Base-by-base conservation (phyloP, 2,329 filamentous ascomycete genomes). In the Colletotrichum viniferum region DNA sequence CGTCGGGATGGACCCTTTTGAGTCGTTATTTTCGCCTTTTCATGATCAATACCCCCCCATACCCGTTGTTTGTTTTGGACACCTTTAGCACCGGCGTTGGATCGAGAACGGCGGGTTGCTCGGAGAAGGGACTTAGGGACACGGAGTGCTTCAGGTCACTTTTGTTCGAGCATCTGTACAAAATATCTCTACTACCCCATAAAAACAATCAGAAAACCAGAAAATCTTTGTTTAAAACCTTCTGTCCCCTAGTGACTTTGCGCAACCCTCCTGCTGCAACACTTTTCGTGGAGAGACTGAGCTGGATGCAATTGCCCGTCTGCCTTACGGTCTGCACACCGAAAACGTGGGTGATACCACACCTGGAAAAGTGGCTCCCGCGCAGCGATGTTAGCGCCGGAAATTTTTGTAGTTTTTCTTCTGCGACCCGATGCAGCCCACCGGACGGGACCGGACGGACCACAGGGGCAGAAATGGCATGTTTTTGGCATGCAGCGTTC, bases 11-110 rank as follows among this genome's bases (percentile, higher is more conserved):
- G 18, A 16, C 4, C 26, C 1, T 4, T 58, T 48, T 71, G 26
- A 24, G 3, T 21, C 7, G 16, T 3, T 32, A 43, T 10, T 65
- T 32, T 13, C 2, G 13, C 3, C 14, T 9, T 21, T 55, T 55
- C 10, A 43, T 2, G 65, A 69, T 30, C 30, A 61, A 66, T 63
- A 67, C 63, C 71, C 65, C 71, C n/a, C 43, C 73, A 75, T 73
- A 73, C 62, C 73, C 69, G 24, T n/a, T n/a, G 21, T 67, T 66
- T 52, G 10, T 21, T 52, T 52, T 12, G n/a, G 1, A 52, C 10
- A 21, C 13, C n/a, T 24, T 43, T 55, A 21, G 18, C 36, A 71
- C 28, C 13, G 73, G 73, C 69, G 69, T 66, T 67, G 73, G 73
- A 32, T 5, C 13, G 28, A 68, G 13, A 16, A 66, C 24, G 34